Evolutionary conservation across 208 protist species (phyloP).

Genomic region (Borovskyia barvae): DNA sequence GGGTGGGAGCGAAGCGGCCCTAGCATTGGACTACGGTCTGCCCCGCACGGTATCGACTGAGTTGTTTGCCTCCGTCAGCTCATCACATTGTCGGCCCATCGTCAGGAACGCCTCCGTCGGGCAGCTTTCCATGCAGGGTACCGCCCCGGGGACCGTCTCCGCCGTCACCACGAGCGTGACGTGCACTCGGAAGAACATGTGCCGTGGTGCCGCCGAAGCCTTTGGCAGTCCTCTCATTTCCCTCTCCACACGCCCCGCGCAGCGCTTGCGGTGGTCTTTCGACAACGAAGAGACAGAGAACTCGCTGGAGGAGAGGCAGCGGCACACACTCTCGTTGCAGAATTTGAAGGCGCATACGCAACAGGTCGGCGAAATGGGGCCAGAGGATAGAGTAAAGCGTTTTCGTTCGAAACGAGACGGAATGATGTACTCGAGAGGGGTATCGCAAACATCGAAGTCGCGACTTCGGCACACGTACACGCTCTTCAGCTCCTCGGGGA

Average conservation of each 20-base stretch:
- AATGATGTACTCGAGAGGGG: too few species aligned
- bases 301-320: conserved; percentile 11
- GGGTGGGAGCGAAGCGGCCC: neutral
- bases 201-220: conserved; percentile 20
- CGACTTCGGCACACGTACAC: neutral
- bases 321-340: conserved; percentile 28
- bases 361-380: conserved; percentile 21
- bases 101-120: conserved; percentile 9
- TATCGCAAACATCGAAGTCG: neutral
- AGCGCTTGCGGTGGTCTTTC: conserved; percentile 21
- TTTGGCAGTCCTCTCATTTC: conserved; percentile 29
- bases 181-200: conserved; percentile 33
- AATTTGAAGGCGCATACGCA: conserved; percentile 31
- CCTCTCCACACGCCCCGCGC: conserved; percentile 25
- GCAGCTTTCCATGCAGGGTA: neutral
- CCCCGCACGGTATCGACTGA: conserved; percentile 14
- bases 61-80: conserved; percentile 15
- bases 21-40: neutral
- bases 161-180: conserved; percentile 23
- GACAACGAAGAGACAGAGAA: conserved; percentile 22
- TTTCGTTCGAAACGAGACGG: conserved; percentile 12
- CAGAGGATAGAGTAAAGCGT: conserved; percentile 30
- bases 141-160: conserved; percentile 12
- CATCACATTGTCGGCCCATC: conserved; percentile 15
- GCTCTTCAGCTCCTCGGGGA: neutral